Base-by-base conservation (phyloP, 768 basidiomycete genomes). In the Suillus placidus region DNA sequence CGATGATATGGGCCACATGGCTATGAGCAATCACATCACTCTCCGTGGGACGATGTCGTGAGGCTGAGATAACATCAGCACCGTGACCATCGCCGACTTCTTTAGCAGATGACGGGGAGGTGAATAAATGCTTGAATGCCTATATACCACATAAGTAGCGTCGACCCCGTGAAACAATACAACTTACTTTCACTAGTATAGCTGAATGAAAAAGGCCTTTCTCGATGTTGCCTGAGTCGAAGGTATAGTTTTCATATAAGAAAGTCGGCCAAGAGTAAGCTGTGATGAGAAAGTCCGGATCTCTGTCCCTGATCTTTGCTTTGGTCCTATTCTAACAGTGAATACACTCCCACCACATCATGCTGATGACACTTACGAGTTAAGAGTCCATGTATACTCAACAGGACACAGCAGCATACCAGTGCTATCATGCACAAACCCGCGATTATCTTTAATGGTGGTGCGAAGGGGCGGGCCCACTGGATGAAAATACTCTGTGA, bases 181-280 rank as follows among this genome's bases (percentile, higher is more conserved):
- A 30, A 65, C 67, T 32, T 55, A 70, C 71, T 61, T 66, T 69
- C 18, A 72, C 23, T 0, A 72, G 64, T 1, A 69, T 16, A 16
- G 40, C 32, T 16, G 65, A 49, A 38, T 63, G 57, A 35, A 71
- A 67, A n/a, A 70, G 66, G 32, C 66, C 61, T 49, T 66, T 57
- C 58, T 70, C 65, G 6, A 61, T 37, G 42, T 70, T 47, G n/a
- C 56, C 42, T 10, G 61, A 56, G 56, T 66, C 62, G 42, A 45
- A 63, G 20, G 61, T 34, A 35, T 54, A 40, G 8, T 54, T 37
- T 13, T 55, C 23, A 62, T 69, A 73, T 14, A 70, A 52, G 32
- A 69, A 68, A 10, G 20, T 20, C 10, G 45, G 45, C 45, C 45
- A 45, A 45, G 45, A 45, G 45, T n/a, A 45, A 9, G 45, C 20